phyloP scores from a whole-genome alignment of 2,329 filamentous ascomycete genomes.

The Aspergillus sp. region DNA sequence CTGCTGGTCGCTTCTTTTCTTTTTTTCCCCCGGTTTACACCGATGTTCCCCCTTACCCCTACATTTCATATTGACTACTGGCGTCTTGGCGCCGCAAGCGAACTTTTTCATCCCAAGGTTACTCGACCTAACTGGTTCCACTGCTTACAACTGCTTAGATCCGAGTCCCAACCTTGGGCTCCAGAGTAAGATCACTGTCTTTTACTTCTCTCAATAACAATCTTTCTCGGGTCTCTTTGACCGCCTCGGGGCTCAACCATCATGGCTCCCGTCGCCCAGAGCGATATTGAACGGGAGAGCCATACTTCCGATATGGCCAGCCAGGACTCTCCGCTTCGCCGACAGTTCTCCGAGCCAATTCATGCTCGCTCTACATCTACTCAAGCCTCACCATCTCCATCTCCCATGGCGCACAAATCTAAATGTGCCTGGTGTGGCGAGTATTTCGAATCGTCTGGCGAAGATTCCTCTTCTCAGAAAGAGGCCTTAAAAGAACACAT shows the following conservation, averaged over 20 bases:
- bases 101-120: constrained; percentile 22
- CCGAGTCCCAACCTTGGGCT: constrained; percentile 18
- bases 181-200: neutral
- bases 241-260: constrained; percentile 6
- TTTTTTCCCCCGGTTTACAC: neutral
- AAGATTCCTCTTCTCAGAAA: constrained; percentile 22
- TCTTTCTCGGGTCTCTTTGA: neutral
- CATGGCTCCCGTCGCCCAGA: constrained; percentile 34
- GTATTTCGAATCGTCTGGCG: constrained; percentile 26
- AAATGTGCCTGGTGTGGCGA: constrained; percentile 39
- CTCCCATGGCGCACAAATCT: constrained; percentile 21
- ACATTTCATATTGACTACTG: constrained; percentile 16
- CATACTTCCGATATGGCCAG: constrained; percentile 37
- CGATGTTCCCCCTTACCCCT: constrained; percentile 1
- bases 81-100: constrained; percentile 36
- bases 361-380: constrained; percentile 33
- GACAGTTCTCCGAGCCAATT: constrained; percentile 39
- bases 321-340: constrained; percentile 34
- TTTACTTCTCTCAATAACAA: neutral
- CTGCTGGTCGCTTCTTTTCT: neutral
- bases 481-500: constrained; percentile 34
- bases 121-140: constrained; percentile 21
- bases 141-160: constrained; percentile 24
- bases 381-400: constrained; percentile 32
- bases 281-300: constrained; percentile 34